phyloP scores from a whole-genome alignment of 306 rosid genomes.

The Potentilla sterilis region DNA sequence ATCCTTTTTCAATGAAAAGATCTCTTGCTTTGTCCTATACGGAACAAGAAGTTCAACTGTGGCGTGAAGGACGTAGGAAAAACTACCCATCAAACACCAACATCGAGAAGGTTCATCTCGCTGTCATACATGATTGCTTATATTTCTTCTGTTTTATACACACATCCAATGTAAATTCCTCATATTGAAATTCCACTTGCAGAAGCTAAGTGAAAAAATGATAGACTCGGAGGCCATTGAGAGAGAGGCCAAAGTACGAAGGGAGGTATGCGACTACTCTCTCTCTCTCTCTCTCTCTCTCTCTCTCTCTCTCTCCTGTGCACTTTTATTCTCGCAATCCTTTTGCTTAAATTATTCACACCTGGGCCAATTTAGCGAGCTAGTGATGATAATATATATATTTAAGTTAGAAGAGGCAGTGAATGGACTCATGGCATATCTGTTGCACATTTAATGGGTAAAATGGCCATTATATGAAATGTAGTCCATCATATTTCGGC shows the following conservation, averaged over 20 bases:
- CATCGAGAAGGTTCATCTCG: conserved; percentile 52
- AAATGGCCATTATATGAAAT: not conserved
- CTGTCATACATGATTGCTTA: conserved; percentile 12
- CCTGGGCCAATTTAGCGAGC: not conserved
- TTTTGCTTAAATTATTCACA: not conserved
- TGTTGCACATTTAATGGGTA: not conserved
- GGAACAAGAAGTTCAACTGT: conserved; percentile 69
- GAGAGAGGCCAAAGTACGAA: conserved; percentile 49
- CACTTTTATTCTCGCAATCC: not conserved
- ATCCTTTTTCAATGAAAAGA: conserved; percentile 38
- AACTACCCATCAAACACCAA: conserved; percentile 58
- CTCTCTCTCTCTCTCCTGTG: not conserved
- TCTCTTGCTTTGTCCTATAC: conserved; percentile 44
- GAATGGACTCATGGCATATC: not conserved
- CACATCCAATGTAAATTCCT: conserved; percentile 29
- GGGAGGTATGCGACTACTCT: conserved; percentile 44
- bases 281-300: not conserved
- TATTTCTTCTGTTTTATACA: not conserved
- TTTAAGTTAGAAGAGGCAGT: not conserved
- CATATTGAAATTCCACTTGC: conserved; percentile 33
- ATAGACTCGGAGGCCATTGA: conserved; percentile 32
- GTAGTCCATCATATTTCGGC: not conserved
- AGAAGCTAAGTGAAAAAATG: conserved; percentile 43
- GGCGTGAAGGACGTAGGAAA: conserved; percentile 87
- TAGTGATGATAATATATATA: not conserved